These are phyloP conservation scores for Boletales sp. DNA, from an alignment of 768 basidiomycete genomes.

Conservation along the genomic window DNA sequence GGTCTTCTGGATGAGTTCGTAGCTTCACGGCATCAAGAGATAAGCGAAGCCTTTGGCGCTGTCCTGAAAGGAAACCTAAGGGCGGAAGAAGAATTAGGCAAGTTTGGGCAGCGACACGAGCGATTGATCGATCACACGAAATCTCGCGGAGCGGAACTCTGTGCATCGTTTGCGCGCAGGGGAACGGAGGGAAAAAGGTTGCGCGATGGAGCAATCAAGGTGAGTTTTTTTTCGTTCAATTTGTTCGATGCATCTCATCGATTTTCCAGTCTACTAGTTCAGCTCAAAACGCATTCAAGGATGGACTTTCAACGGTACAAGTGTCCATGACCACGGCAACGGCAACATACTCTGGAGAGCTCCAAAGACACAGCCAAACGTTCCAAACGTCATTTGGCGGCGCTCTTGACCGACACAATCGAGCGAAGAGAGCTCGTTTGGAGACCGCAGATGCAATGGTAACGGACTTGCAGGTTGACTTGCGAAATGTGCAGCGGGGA, in stretches of 20 bases:
- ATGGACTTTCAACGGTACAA: slow-evolving; percentile 44
- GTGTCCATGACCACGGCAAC: slow-evolving; percentile 44
- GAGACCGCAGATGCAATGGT: slow-evolving; percentile 53
- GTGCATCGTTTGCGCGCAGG: slow-evolving; percentile 40
- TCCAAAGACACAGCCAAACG: slow-evolving; percentile 46
- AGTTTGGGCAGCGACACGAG: slow-evolving; percentile 48
- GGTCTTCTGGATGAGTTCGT: slow-evolving; percentile 69
- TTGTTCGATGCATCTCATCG: slow-evolving; percentile 10
- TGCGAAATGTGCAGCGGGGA: slow-evolving; percentile 47
- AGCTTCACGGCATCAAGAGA: slow-evolving; percentile 59
- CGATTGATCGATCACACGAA: slow-evolving; percentile 41
- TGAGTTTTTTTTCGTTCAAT: slow-evolving; percentile 19
- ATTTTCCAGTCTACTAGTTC: slow-evolving; percentile 38
- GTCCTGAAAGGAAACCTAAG: slow-evolving; percentile 55
- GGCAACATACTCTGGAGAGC: slow-evolving; percentile 46
- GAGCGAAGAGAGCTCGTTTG: slow-evolving; percentile 64
- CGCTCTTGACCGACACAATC: slow-evolving; percentile 61
- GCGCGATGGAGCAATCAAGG: slow-evolving; percentile 60
- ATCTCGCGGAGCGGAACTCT: slow-evolving; percentile 40
- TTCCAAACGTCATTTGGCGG: slow-evolving; percentile 41
- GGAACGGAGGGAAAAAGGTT: slow-evolving; percentile 49
- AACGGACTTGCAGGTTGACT: slow-evolving; percentile 49
- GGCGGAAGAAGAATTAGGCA: slow-evolving; percentile 47
- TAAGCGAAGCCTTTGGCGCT: slow-evolving; percentile 53
- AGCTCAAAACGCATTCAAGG: slow-evolving; percentile 38